phyloP scores from a whole-genome alignment of 208 protist species.

The Leishmania tropica region DNA sequence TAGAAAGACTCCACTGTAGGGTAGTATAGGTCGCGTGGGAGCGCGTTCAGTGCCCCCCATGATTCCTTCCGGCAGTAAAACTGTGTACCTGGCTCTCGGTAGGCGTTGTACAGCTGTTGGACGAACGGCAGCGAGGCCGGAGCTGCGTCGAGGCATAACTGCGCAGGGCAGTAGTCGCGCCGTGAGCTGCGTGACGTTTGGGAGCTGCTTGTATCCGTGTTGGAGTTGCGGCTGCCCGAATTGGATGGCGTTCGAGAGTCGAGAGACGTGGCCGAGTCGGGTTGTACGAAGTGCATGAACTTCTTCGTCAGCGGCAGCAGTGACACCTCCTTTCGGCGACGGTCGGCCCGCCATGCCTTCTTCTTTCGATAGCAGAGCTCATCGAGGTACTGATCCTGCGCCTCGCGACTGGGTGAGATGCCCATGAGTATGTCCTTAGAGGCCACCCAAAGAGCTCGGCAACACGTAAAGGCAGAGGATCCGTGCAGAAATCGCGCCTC shows the following conservation, averaged over 20 bases:
- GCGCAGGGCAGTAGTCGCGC: background rate
- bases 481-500: background rate
- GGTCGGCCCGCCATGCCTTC: background rate
- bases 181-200: background rate
- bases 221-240: background rate
- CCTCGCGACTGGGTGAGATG: constrained; percentile 15
- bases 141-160: background rate
- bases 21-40: constrained; percentile 28
- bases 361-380: background rate
- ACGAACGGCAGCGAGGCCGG: constrained; percentile 34
- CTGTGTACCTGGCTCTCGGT: constrained; percentile 37
- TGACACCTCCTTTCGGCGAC: constrained; percentile 7
- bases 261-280: background rate
- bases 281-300: constrained; percentile 11
- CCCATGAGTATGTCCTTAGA: constrained; percentile 8
- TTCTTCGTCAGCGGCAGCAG: constrained; percentile 17
- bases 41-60: constrained; percentile 20
- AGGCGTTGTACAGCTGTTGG: constrained; percentile 45
- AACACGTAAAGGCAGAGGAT: background rate
- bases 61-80: constrained; percentile 43
- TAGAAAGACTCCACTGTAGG: constrained; percentile 46
- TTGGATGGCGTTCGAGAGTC: background rate
- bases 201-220: background rate
- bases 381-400: constrained; percentile 11
- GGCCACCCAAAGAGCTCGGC: background rate